Evolutionary conservation across 1,284 basidiomycete genomes (phyloP).

Genomic region (Irpex lacteus): DNA sequence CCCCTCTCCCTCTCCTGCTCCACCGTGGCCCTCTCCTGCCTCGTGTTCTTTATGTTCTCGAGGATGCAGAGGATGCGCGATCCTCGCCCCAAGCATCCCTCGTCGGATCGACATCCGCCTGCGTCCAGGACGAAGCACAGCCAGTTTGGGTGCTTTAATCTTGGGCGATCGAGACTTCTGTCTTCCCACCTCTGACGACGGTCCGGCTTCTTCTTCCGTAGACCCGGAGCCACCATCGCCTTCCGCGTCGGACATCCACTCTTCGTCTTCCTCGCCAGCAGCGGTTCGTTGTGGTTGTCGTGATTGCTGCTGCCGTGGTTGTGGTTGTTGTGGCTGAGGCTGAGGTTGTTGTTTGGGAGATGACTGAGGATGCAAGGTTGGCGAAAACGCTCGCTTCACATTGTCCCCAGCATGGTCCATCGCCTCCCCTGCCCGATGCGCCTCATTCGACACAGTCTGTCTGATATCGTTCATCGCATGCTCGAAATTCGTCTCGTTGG

Average conservation of each 20-base stretch:
- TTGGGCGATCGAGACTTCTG: slow-evolving; percentile 19
- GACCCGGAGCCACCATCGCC: slow-evolving; percentile 4
- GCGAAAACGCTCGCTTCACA: slow-evolving; percentile 21
- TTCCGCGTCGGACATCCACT: slow-evolving; percentile 43
- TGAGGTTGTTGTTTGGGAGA: neutral
- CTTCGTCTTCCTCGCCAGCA: slow-evolving; percentile 39
- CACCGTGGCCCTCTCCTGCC: neutral
- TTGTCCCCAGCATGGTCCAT: slow-evolving; percentile 20
- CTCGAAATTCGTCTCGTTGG: slow-evolving; percentile 23
- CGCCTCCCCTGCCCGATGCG: slow-evolving; percentile 16
- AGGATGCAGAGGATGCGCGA: neutral
- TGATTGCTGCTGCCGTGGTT: neutral
- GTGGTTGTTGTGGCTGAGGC: neutral
- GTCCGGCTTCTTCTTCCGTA: slow-evolving; percentile 5
- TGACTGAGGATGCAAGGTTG: neutral
- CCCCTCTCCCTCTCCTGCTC: neutral
- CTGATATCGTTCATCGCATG: slow-evolving; percentile 33
- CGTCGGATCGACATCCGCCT: slow-evolving; percentile 26
- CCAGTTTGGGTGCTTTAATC: slow-evolving; percentile 18
- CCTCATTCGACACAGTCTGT: slow-evolving; percentile 17
- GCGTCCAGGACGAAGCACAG: slow-evolving; percentile 15
- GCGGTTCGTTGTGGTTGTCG: neutral
- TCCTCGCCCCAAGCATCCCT: slow-evolving; percentile 19
- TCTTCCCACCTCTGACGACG: neutral
- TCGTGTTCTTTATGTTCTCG: neutral